phyloP scores from a whole-genome alignment of 1,284 basidiomycete genomes.

The Lentinus polychrous region DNA sequence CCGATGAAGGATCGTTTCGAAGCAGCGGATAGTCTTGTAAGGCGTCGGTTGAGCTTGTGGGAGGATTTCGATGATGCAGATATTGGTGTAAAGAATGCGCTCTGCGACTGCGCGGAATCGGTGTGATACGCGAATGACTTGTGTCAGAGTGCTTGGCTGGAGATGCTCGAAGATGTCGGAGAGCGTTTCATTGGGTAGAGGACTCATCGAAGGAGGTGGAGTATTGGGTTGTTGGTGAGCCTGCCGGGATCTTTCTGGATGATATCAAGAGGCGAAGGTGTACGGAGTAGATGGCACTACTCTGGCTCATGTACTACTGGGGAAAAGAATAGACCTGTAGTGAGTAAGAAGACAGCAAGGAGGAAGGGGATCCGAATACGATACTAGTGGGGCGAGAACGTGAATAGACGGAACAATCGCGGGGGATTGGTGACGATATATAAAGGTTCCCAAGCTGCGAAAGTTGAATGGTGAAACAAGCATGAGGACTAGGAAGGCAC shows the following conservation, averaged over 20 bases:
- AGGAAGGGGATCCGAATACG: background rate
- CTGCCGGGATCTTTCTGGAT: background rate
- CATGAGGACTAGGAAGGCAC: slow-evolving; percentile 10
- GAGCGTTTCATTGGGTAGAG: slow-evolving; percentile 56
- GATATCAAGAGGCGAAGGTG: background rate
- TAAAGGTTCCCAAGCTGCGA: slow-evolving; percentile 17
- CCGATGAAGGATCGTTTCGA: slow-evolving; percentile 40
- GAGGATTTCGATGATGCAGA: slow-evolving; percentile 41
- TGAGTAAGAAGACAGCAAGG: slow-evolving; percentile 1
- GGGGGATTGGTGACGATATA: slow-evolving; percentile 15
- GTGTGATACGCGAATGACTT: slow-evolving; percentile 37
- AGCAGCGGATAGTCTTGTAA: slow-evolving; percentile 41
- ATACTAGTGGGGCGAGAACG: slow-evolving; percentile 11
- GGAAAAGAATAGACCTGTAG: background rate
- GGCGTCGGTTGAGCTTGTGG: slow-evolving; percentile 36
- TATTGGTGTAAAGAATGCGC: slow-evolving; percentile 47
- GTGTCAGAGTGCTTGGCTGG: slow-evolving; percentile 31
- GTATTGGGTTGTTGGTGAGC: background rate
- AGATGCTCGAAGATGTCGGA: slow-evolving; percentile 41
- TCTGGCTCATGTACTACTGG: slow-evolving; percentile 1
- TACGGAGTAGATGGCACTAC: background rate
- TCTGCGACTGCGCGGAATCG: slow-evolving; percentile 51
- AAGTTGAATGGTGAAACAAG: slow-evolving; percentile 8
- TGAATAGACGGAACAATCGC: slow-evolving; percentile 23
- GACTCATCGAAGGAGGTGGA: slow-evolving; percentile 13